Evolutionary conservation across 2,329 filamentous ascomycete species (phyloP), one percentile per base, ranked within the genome.

Genomic region (Chaetomiaceae sp.): DNA sequence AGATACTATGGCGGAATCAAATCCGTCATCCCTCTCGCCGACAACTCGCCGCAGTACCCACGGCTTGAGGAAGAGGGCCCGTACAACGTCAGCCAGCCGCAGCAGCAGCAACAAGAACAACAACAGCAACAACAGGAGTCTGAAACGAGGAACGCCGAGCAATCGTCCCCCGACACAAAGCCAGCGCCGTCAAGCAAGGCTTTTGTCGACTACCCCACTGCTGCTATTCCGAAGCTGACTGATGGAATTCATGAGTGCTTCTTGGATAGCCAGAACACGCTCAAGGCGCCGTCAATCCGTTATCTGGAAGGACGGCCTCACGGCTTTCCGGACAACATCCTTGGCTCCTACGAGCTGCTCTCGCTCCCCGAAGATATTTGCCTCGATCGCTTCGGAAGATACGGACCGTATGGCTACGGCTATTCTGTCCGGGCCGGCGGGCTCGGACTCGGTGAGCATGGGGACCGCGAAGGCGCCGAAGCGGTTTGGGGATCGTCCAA

Each of bases 1-100:
- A 80, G 91, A 58, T 99, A 96, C 67, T 94, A 96, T 67, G 92
- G 90, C 13, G 94, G 94, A 1, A 78, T 99, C 54, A 79, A 85
- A 58, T 86, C 80, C 0, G 66, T 99, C 56, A 81, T 88, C 0
- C 71, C 82, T 0, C 72, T 83, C 23, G 68, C 76, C 13, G 75
- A 88, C 43, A 92, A 91, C 60, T 74, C 78, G 9, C 86, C 91
- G 0, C 89, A 97, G 65, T 97, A 95, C 65, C 92, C 94, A 1
- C 76, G 78, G 7, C 71, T 78, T 1, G 77, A 79, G 44, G 82
- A 85, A 46, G 84, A 85, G 60, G 69, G 79, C 59, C 70, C 75
- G 16, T 71, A 70, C 48, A 71, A 71, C 54, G 58, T 58, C n/a
- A 69, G 64, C 27, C 44, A 49, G 10, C 29, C 54, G 3, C 51